Evolutionary conservation across 805 yeast genomes (phyloP), one percentile per base, ranked within the genome.

Genomic region (Scheffersomyces lignosus): DNA sequence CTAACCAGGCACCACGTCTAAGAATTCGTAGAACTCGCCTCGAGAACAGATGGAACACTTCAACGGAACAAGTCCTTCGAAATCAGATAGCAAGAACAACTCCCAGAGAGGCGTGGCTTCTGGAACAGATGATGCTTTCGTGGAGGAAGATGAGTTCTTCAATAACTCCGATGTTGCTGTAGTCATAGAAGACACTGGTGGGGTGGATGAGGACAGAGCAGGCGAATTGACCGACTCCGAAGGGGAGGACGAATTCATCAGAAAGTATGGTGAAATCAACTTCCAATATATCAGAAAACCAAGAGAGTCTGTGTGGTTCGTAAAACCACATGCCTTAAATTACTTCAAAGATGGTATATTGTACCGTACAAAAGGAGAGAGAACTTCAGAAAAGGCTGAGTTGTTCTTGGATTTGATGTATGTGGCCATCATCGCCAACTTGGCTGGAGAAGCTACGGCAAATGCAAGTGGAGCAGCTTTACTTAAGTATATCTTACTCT

Each of bases 331-430:
- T 49, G 85, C 84, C 0, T 58, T 81, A 44, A 79, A 81, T 47
- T 80, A 75, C 51, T 80, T 79, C 60, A 66, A 76, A 42, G 70
- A 78, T 36, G 83, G 83, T 0, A 68, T 64, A 4, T 56, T 81
- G 16, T 78, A 64, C 51, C 58, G 85, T 13, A 79, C 85, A 2
- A 70, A 63, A 43, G 71, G 71, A 10, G 85, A 80, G 49, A 54
- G 85, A 20, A 59, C 75, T 0, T 67, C 80, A 10, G 67, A 70
- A 1, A 69, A 69, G 34, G 65, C 75, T 12, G 86, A 81, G 51
- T 66, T 81, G 55, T 81, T 81, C 45, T 54, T 80, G 34, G 87
- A 81, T 54, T 66, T 81, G 57, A 58, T 79, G 42, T 80, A 80
- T 48, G 86, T 80, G 43, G 86, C 83, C 3, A 74, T 81, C 31